Conservation (phyloP, 2,329 filamentous ascomycete species). For the Aureobasidium sp. region DNA sequence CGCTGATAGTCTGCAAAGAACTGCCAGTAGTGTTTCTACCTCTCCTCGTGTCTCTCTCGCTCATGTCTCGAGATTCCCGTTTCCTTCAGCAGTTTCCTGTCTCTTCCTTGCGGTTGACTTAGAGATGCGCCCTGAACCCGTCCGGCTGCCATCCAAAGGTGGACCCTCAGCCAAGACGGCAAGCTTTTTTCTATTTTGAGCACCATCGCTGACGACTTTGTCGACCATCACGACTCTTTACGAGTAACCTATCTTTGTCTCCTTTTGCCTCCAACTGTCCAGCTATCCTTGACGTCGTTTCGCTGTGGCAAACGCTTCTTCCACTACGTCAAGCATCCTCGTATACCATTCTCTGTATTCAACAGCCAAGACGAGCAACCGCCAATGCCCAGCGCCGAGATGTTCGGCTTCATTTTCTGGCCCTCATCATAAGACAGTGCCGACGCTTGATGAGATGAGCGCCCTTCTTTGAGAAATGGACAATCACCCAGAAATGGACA, state of each 20-base stretch:
- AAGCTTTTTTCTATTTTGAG: constrained; percentile 2
- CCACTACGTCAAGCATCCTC: background rate
- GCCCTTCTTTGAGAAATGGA: background rate
- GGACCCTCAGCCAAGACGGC: background rate
- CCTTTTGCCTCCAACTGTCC: background rate
- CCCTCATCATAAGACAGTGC: background rate
- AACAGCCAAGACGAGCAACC: background rate
- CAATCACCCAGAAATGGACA: background rate
- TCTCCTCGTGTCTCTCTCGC: background rate
- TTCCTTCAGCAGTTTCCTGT: background rate
- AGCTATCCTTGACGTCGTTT: background rate
- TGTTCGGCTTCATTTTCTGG: background rate
- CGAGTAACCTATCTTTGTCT: background rate
- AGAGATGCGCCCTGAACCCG: constrained; percentile 4
- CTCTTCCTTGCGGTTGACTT: constrained; percentile 2
- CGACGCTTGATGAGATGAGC: constrained; percentile 3
- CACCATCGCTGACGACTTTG: background rate
- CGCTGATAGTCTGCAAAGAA: background rate
- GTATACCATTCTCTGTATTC: background rate
- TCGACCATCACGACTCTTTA: background rate
- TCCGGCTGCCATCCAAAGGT: constrained; percentile 3
- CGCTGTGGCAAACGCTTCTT: background rate
- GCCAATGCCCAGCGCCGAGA: background rate
- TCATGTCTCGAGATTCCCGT: background rate
- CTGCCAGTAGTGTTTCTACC: constrained; percentile 7